These are phyloP conservation scores for Termitomyces sp. DNA, from an alignment of 768 basidiomycete genomes.

Conservation along the genomic window DNA sequence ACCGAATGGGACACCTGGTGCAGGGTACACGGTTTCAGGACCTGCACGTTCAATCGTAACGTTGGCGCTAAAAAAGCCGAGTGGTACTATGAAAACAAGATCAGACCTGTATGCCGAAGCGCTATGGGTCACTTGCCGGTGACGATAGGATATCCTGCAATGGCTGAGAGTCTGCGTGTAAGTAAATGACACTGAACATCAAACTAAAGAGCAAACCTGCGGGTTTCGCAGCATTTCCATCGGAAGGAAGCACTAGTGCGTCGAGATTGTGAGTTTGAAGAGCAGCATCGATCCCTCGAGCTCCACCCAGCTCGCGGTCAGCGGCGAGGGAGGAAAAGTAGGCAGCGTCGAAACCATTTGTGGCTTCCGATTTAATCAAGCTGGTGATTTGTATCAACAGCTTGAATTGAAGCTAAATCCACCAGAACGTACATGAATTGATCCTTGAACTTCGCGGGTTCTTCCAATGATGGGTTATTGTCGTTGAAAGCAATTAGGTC, in stretches of 20 bases:
- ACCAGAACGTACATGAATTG: conserved; percentile 31
- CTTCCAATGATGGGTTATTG: conserved; percentile 47
- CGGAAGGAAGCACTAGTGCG: conserved; percentile 47
- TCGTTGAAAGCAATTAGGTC: conserved; percentile 58
- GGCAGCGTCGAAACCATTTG: conserved; percentile 35
- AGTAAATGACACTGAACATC: not conserved
- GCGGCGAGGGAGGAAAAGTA: conserved; percentile 42
- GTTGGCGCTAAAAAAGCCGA: conserved; percentile 54
- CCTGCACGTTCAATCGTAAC: conserved; percentile 36
- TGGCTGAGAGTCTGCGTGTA: conserved; percentile 29
- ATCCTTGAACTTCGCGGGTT: conserved; percentile 32
- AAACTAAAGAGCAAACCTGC: conserved; percentile 25
- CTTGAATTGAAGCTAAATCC: not conserved
- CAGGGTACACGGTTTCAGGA: conserved; percentile 27
- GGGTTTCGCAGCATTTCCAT: conserved; percentile 32
- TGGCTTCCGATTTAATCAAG: conserved; percentile 34
- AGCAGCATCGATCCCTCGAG: conserved; percentile 40
- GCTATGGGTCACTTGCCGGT: conserved; percentile 37
- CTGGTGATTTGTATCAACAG: conserved; percentile 17
- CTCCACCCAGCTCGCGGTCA: conserved; percentile 39
- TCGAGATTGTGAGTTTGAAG: conserved; percentile 43
- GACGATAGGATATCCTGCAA: conserved; percentile 64
- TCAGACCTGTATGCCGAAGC: not conserved
- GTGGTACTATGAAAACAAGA: conserved; percentile 37
- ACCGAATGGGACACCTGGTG: conserved; percentile 59